phyloP scores from a whole-genome alignment of 768 basidiomycete genomes.

The Agaricus bisporus region DNA sequence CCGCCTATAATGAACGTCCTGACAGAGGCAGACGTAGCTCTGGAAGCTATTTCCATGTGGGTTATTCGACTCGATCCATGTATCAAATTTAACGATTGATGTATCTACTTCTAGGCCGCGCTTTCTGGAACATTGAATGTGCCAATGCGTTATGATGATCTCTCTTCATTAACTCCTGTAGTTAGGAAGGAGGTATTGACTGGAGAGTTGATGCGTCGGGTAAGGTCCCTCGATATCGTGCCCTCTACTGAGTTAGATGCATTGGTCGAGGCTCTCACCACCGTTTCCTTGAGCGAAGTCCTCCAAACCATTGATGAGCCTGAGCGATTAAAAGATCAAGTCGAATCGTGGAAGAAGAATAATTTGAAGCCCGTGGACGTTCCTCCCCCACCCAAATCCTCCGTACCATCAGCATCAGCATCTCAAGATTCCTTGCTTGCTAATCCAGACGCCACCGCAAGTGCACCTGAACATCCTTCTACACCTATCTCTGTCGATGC shows the following conservation, averaged over 20 bases:
- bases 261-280: slow-evolving; percentile 69
- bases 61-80: slow-evolving; percentile 14
- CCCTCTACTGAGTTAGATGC: slow-evolving; percentile 49
- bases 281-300: slow-evolving; percentile 68
- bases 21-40: slow-evolving; percentile 73
- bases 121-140: slow-evolving; percentile 73
- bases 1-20: slow-evolving; percentile 45
- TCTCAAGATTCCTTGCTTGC: slow-evolving; percentile 72
- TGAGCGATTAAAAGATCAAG: slow-evolving; percentile 57
- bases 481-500: slow-evolving; percentile 77
- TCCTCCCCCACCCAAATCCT: slow-evolving; percentile 27
- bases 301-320: slow-evolving; percentile 72
- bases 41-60: slow-evolving; percentile 82
- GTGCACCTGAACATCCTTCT: slow-evolving; percentile 86
- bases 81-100: background rate
- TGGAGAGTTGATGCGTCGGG: slow-evolving; percentile 73
- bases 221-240: slow-evolving; percentile 53
- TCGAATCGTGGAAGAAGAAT: slow-evolving; percentile 34
- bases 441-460: slow-evolving; percentile 71
- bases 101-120: slow-evolving; percentile 51
- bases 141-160: slow-evolving; percentile 84
- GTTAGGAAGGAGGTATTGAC: slow-evolving; percentile 83
- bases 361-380: slow-evolving; percentile 6
- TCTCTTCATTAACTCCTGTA: slow-evolving; percentile 76
- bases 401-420: slow-evolving; percentile 29